Percentiles rank a stretch among this genome's conserved stretches.
Conservation (phyloP, 495 filamentous ascomycete species). For the Stereocaulon alpinum region DNA sequence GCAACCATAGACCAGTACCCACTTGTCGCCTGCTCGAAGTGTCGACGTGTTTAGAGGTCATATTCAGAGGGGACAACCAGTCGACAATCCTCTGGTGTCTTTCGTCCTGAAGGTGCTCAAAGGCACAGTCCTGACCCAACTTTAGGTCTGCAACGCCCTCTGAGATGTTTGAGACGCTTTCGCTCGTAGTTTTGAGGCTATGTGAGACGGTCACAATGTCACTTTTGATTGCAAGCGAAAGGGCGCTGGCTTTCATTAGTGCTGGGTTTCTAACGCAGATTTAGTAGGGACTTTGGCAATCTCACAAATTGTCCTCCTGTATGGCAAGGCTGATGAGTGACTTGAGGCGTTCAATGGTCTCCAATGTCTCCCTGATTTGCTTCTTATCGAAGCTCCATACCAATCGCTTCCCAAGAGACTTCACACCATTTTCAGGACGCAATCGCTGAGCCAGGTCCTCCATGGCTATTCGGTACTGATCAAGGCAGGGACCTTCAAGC, state of each 20-base stretch:
- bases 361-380: no score
- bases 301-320: neutral
- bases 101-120: neutral
- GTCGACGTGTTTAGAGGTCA: slow-evolving; percentile 14
- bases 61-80: slow-evolving; percentile 23
- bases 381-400: no score
- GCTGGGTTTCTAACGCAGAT: neutral
- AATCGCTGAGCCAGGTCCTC: no score
- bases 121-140: neutral
- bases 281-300: neutral
- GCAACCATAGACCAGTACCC: slow-evolving; percentile 35
- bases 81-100: slow-evolving; percentile 9
- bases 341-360: no score
- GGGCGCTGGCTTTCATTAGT: neutral
- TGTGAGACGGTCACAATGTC: neutral
- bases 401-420: no score
- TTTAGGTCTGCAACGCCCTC: neutral
- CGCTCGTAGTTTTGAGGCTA: neutral
- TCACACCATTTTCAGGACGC: no score
- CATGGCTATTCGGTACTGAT: no score
- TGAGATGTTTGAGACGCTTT: neutral
- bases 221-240: neutral
- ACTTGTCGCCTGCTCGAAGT: slow-evolving; percentile 22
- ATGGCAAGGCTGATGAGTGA: neutral
- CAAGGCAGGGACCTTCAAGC: no score